Percentiles rank a stretch among this genome's conserved stretches.
phyloP scores from a whole-genome alignment of 2,329 filamentous ascomycete genomes.

The Fusarium redolens region DNA sequence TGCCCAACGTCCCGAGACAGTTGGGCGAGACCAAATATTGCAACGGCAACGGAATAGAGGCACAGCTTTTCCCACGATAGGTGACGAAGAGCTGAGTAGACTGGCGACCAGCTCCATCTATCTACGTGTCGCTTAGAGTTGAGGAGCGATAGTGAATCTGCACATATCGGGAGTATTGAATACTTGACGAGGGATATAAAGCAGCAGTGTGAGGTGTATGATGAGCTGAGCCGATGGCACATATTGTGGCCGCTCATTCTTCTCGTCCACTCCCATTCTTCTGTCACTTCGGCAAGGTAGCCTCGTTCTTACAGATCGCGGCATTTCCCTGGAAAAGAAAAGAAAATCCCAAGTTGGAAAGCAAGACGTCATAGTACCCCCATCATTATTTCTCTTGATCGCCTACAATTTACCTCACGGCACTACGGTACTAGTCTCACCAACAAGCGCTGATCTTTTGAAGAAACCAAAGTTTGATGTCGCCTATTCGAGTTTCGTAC shows the following conservation, averaged over 20 bases:
- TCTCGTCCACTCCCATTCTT: slow-evolving; percentile 15
- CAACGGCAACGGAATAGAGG: slow-evolving; percentile 31
- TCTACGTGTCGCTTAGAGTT: slow-evolving; percentile 43
- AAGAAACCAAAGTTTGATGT: slow-evolving; percentile 28
- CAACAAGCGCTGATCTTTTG: slow-evolving; percentile 31
- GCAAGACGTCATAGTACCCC: slow-evolving; percentile 32
- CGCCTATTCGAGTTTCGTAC: slow-evolving; percentile 25
- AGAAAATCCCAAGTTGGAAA: background rate
- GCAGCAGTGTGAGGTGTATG: slow-evolving; percentile 31
- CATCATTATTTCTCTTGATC: slow-evolving; percentile 1
- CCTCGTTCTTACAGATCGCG: slow-evolving; percentile 18
- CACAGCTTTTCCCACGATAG: slow-evolving; percentile 29
- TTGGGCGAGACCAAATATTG: slow-evolving; percentile 36
- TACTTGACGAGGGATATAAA: slow-evolving; percentile 45
- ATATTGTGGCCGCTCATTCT: slow-evolving; percentile 22
- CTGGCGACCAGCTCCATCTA: slow-evolving; percentile 38
- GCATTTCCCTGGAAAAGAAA: slow-evolving; percentile 27
- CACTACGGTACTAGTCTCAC: slow-evolving; percentile 5
- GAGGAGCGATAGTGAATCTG: slow-evolving; percentile 31
- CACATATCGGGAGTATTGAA: slow-evolving; percentile 35
- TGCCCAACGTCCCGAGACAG: slow-evolving; percentile 40
- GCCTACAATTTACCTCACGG: slow-evolving; percentile 14
- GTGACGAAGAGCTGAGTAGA: slow-evolving; percentile 24
- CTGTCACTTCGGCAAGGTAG: slow-evolving; percentile 33
- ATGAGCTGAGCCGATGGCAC: slow-evolving; percentile 32